Base-by-base conservation (phyloP, 345 rosid species). In the Brassica incana region DNA sequence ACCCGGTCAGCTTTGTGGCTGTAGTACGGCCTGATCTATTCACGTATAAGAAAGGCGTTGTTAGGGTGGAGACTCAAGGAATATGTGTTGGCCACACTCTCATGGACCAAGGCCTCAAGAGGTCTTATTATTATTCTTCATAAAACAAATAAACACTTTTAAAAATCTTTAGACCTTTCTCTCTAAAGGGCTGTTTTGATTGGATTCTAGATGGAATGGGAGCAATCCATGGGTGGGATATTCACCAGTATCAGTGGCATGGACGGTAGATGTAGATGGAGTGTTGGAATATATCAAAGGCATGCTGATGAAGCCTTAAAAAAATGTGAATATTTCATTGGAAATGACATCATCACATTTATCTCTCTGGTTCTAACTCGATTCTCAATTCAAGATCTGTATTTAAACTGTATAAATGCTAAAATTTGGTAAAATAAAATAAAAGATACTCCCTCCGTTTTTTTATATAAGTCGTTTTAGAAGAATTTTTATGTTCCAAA, bases 61-160 rank as follows among this genome's bases (percentile, higher is more conserved):
- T 95, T 74, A 85, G 98, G 70, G 99, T 95, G 4, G 99, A 95
- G 85, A 95, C 99, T 2, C 97, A 89, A 69, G 99, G 99, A 65
- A 86, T 95, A 65, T 88, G 95, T 30, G 56, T 64, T 1, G 99
- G 99, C 30, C 98, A 93, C 71, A 95, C 99, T 0, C 83, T 95
- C 50, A 82, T 95, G 93, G 99, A 93, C 82, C 97, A 90, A 79
- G 99, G 99, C 73, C 87, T 90, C 29, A 93, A 88, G 83, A 88
- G 29, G 98, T 95, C 69, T 38, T 2, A 69, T 23, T 2, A 71
- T 71, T 35, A 43, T 48, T 59, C 9, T 71, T 58, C 27, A 63
- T 45, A n/a, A 8, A 38, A 40, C 3, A 38, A n/a, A 50, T 4
- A 16, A 7, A 9, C 1, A 12, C 40, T 9, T 25, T 35, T 54